These are phyloP conservation scores for Mortierella sp. DNA, from an alignment of 371 early-diverging fungal species.

Conservation along the genomic window DNA sequence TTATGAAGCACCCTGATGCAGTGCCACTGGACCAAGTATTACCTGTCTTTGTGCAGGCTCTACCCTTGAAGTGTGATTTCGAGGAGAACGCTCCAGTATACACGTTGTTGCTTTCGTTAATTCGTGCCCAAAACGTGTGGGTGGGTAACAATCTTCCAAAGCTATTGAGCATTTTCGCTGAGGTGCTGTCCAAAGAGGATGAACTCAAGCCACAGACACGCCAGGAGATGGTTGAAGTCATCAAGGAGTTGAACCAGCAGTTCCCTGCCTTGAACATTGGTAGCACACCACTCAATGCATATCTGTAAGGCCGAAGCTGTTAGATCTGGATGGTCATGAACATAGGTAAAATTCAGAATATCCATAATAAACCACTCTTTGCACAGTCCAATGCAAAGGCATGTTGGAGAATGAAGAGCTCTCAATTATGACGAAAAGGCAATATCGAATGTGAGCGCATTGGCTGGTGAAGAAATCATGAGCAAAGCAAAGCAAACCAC, in stretches of 20 bases:
- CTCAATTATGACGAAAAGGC: no score
- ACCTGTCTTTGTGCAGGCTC: slow-evolving; percentile 72
- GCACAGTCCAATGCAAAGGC: background rate
- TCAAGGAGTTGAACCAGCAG: slow-evolving; percentile 56
- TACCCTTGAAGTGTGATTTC: slow-evolving; percentile 86
- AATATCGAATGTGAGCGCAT: no score
- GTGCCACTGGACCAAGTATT: slow-evolving; percentile 79
- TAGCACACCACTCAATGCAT: slow-evolving; percentile 23
- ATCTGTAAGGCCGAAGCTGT: slow-evolving; percentile 16
- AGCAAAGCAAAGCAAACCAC: background rate
- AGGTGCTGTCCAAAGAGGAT: slow-evolving; percentile 58
- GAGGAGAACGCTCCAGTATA: slow-evolving; percentile 88
- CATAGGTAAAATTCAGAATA: background rate
- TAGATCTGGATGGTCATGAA: background rate
- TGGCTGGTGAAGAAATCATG: background rate
- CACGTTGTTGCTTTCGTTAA: slow-evolving; percentile 73
- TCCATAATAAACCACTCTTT: no score
- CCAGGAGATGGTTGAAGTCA: slow-evolving; percentile 67
- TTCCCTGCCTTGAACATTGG: slow-evolving; percentile 48
- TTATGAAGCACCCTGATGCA: slow-evolving; percentile 74
- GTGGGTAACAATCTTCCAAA: slow-evolving; percentile 52
- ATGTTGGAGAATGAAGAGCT: no score
- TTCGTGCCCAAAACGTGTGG: slow-evolving; percentile 69
- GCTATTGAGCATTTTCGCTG: slow-evolving; percentile 33
- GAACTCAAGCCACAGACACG: slow-evolving; percentile 70